Conservation (phyloP, 352 stramenopile genomes). For the Phytophthora tubulina region DNA sequence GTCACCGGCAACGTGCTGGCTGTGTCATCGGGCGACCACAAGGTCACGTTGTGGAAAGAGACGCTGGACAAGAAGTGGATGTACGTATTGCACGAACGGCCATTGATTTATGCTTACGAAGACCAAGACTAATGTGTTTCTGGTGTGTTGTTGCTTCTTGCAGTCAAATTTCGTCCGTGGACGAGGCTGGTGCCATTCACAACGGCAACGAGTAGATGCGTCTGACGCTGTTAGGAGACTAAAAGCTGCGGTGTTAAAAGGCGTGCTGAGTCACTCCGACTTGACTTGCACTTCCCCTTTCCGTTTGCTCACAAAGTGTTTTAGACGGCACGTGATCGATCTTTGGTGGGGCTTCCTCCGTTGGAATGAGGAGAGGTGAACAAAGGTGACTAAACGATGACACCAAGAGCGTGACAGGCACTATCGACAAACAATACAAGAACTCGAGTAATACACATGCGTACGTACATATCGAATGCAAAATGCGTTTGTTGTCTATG, state of each 20-base stretch:
- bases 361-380: conserved; percentile 28
- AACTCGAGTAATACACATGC: conserved; percentile 40
- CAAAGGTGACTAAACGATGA: background rate
- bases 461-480: conserved; percentile 17
- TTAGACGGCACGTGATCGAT: conserved; percentile 26
- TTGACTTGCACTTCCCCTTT: conserved; percentile 25
- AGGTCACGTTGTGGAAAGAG: conserved; percentile 99
- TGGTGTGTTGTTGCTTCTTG: conserved; percentile 24
- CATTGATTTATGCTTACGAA: background rate
- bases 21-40: conserved; percentile 97
- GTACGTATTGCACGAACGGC: conserved; percentile 51
- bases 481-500: conserved; percentile 23
- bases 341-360: conserved; percentile 10
- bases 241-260: conserved; percentile 20
- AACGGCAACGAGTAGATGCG: conserved; percentile 76
- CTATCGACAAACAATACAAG: conserved; percentile 18
- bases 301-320: conserved; percentile 15
- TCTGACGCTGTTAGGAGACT: conserved; percentile 24
- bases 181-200: conserved; percentile 85
- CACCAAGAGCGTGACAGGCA: conserved; percentile 2
- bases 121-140: background rate
- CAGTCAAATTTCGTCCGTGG: conserved; percentile 92
- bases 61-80: conserved; percentile 97
- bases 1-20: conserved; percentile 98
- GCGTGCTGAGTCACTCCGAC: conserved; percentile 14